Percentiles rank a stretch among this genome's conserved stretches.
These are phyloP conservation scores for Hirschfeldia incana DNA, from an alignment of 345 rosid species.

Conservation along the genomic window DNA sequence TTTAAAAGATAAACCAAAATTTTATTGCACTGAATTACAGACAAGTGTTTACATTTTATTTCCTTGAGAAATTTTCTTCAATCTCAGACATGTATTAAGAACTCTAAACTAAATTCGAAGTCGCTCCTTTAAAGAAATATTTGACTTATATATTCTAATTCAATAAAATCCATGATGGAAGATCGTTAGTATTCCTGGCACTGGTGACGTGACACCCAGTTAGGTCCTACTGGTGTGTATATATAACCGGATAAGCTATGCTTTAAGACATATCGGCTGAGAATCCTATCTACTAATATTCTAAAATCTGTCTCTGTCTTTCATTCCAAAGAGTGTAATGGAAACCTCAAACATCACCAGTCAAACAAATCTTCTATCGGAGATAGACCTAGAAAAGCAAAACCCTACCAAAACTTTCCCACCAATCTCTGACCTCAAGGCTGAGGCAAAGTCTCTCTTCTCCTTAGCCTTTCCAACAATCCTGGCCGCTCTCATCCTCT, in stretches of 20 bases:
- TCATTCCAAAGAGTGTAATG: constrained; percentile 11
- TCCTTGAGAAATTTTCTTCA: background rate
- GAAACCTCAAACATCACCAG: constrained; percentile 7
- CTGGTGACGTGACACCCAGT: background rate
- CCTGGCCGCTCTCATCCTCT: constrained; percentile 80
- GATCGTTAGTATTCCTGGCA: background rate
- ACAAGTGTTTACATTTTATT: background rate
- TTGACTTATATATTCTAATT: background rate
- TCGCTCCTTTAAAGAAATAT: background rate
- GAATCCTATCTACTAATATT: background rate
- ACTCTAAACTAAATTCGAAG: background rate
- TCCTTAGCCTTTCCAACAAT: constrained; percentile 78
- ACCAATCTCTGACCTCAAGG: constrained; percentile 41
- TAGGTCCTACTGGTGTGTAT: background rate
- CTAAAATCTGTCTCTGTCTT: constrained; percentile 11
- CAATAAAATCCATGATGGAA: background rate
- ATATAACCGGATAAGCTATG: background rate
- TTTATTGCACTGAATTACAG: background rate
- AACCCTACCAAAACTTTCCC: constrained; percentile 8
- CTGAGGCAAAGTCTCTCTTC: constrained; percentile 70
- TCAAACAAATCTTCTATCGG: constrained; percentile 14
- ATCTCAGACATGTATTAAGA: background rate
- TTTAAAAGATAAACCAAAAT: background rate
- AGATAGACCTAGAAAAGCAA: constrained; percentile 31
- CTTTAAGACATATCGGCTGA: background rate